Conservation (phyloP, 371 early-diverging fungal genomes). For the Encephalitozoon romaleae region DNA sequence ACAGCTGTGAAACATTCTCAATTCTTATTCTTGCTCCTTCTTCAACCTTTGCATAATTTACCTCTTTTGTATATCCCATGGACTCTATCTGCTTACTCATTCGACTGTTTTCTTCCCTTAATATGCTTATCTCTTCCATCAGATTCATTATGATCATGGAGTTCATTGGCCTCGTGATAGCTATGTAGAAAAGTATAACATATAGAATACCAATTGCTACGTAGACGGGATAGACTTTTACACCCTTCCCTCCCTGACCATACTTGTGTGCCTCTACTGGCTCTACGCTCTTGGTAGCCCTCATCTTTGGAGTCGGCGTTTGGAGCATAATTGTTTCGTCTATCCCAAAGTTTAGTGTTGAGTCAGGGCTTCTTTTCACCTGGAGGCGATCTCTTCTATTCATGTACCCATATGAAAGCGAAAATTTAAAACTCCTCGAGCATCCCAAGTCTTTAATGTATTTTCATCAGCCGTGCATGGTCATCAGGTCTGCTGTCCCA, state of each 20-base stretch:
- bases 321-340: background rate
- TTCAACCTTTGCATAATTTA: conserved; percentile 21
- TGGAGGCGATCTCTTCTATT: conserved; percentile 20
- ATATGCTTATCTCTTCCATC: background rate
- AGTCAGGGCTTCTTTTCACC: conserved; percentile 16
- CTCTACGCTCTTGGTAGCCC: background rate
- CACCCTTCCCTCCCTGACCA: background rate
- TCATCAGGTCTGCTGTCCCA: background rate
- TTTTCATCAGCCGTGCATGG: background rate
- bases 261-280: background rate
- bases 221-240: background rate
- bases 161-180: background rate
- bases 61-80: background rate
- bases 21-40: conserved; percentile 10
- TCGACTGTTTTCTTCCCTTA: background rate
- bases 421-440: background rate
- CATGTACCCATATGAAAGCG: background rate
- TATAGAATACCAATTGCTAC: background rate
- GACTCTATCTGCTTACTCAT: background rate
- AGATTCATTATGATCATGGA: background rate
- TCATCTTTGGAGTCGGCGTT: background rate
- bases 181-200: background rate
- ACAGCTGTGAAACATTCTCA: background rate
- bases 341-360: background rate
- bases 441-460: background rate